Conservation (phyloP, 495 filamentous ascomycete species). For the Hypoxylon fragiforme region DNA sequence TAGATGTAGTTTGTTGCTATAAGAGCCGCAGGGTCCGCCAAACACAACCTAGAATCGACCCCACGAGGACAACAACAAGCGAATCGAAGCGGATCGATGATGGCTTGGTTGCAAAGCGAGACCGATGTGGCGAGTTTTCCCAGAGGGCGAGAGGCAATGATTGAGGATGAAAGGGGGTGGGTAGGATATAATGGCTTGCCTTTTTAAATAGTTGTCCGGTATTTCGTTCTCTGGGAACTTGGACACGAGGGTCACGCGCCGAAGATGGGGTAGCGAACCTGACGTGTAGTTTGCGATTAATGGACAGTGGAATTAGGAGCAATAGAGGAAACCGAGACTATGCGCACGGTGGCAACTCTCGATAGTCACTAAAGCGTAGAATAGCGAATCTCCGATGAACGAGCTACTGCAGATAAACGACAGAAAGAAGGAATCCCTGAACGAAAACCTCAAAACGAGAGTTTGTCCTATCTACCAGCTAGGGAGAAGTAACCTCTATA, state of each 20-base stretch:
- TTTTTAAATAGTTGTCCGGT: conserved; percentile 14
- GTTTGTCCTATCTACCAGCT: conserved; percentile 25
- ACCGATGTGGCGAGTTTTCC: conserved; percentile 5
- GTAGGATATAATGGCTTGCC: conserved; percentile 17
- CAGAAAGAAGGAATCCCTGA: conserved; percentile 35
- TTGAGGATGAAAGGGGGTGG: background rate
- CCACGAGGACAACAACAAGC: conserved; percentile 14
- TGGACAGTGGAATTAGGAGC: conserved; percentile 24
- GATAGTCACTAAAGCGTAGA: conserved; percentile 13
- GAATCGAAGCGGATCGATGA: conserved; percentile 1
- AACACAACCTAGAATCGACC: background rate
- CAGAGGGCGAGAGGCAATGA: background rate
- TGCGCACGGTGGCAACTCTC: conserved; percentile 33
- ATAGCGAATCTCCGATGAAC: conserved; percentile 19
- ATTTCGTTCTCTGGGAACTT: conserved; percentile 12
- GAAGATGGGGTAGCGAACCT: conserved; percentile 1
- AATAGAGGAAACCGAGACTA: conserved; percentile 31
- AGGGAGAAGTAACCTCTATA: conserved; percentile 12
- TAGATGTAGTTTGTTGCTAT: conserved; percentile 14
- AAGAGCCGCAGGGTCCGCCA: conserved; percentile 31
- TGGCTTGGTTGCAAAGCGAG: conserved; percentile 8
- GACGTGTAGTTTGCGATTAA: conserved; percentile 15
- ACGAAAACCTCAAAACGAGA: conserved; percentile 22
- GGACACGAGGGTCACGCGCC: conserved; percentile 22
- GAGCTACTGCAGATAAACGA: conserved; percentile 17